Evolutionary conservation across 805 yeast genomes (phyloP), one percentile per base, ranked within the genome.

Genomic region (Teunomyces cretensis): DNA sequence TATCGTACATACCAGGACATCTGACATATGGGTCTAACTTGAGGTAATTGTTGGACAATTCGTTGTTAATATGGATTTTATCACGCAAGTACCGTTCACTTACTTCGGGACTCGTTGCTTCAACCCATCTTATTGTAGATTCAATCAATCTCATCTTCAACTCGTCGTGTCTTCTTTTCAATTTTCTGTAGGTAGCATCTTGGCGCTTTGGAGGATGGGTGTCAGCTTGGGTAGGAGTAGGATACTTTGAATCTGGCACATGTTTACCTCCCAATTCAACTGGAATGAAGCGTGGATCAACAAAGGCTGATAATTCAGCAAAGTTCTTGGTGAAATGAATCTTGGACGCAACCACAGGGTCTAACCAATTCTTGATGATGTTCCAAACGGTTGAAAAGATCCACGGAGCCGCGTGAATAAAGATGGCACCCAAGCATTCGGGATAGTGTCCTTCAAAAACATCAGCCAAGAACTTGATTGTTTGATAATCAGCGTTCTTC

Each of bases 361-460:
- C 98, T 46, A 92, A 74, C 98, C 97, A 92, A 56, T 84, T 83
- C 65, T 88, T 89, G 56, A 94, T 82, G 54, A 92, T 80, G 54
- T 84, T 86, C 98, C 99, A 94, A 48, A 92, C 88, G 17, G 97
- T 92, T 42, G 87, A 81, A 70, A 94, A 94, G 44, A 94, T 81
- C 98, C 97, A 90, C 22, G 99, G 99, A 0, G 99, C 97, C 56
- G 87, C 86, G 70, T 89, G 96, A 49, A 94, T 86, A 53, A 89
- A 78, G 43, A 94, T 70, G 45, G 79, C 80, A 13, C 96, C 97
- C 48, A 94, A 76, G 33, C 88, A 84, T 67, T 94, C 99, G 1
- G 99, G 99, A 64, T 92, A 94, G 62, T 92, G 96, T 0, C 96
- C 96, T 72, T 94, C 98, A 65, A 94, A 90, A 49, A 91, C 86